These are phyloP conservation scores for Aspergillus sojae DNA, from an alignment of 2,329 filamentous ascomycete species.

Conservation along the genomic window DNA sequence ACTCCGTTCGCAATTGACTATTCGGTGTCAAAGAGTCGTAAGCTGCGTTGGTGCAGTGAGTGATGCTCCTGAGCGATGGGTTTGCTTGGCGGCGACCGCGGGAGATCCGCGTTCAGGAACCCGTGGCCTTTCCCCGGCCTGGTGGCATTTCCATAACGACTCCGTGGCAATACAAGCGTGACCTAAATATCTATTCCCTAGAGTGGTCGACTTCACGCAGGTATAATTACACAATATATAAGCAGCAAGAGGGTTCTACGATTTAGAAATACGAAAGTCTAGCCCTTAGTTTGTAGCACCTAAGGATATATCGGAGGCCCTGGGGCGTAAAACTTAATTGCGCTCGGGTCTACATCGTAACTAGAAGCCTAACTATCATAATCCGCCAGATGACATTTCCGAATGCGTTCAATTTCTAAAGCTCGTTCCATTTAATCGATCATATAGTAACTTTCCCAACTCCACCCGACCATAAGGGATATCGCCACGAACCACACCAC, in stretches of 20 bases:
- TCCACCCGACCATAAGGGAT: background rate
- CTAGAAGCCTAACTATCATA: background rate
- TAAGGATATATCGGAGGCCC: no score
- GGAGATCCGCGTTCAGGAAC: constrained; percentile 16
- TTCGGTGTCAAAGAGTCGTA: background rate
- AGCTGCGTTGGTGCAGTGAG: constrained; percentile 4
- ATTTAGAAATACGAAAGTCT: no score
- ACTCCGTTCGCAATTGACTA: constrained; percentile 1
- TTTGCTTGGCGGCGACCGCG: constrained; percentile 6
- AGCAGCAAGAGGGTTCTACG: no score
- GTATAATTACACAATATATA: no score
- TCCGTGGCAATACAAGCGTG: background rate
- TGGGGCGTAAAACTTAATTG: no score
- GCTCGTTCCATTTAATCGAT: background rate
- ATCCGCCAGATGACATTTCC: background rate
- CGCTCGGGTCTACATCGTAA: background rate
- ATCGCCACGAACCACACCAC: background rate
- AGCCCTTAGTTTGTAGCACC: no score
- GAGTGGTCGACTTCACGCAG: no score
- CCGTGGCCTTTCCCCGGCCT: constrained; percentile 13
- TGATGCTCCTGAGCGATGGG: constrained; percentile 12
- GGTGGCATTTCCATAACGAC: background rate
- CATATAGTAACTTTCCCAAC: background rate
- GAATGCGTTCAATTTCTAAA: background rate
- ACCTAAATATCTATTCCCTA: no score